These are phyloP conservation scores for Malbranchea cinnamomea DNA, from an alignment of 2,329 filamentous ascomycete genomes.

Conservation along the genomic window DNA sequence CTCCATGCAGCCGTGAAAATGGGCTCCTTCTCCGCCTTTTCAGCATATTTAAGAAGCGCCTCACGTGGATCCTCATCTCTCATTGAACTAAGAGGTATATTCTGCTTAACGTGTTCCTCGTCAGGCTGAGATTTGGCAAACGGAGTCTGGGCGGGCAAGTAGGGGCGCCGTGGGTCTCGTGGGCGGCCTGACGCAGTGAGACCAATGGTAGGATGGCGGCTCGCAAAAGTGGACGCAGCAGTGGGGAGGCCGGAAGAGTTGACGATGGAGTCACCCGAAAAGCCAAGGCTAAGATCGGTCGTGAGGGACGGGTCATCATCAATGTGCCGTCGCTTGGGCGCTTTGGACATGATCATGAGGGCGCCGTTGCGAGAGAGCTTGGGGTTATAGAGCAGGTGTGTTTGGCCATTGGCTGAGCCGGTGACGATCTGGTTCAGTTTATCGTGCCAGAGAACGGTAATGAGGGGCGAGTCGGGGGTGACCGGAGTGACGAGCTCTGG, in stretches of 20 bases:
- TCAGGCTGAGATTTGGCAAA: conserved; percentile 86
- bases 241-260: conserved; percentile 65
- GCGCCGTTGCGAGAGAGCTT: conserved; percentile 68
- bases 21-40: conserved; percentile 81
- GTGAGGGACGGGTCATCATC: conserved; percentile 84
- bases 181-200: conserved; percentile 64
- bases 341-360: conserved; percentile 77
- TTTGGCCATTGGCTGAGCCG: conserved; percentile 79
- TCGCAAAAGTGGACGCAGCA: conserved; percentile 46
- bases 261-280: conserved; percentile 71
- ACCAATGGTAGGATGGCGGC: conserved; percentile 54
- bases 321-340: conserved; percentile 86
- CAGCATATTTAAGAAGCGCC: conserved; percentile 86
- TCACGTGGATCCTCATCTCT: conserved; percentile 91
- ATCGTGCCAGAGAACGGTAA: conserved; percentile 79
- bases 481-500: conserved; percentile 76
- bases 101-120: conserved; percentile 72
- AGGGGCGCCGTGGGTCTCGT: conserved; percentile 68
- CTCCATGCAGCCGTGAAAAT: conserved; percentile 92
- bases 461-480: conserved; percentile 69
- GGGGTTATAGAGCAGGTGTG: conserved; percentile 81
- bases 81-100: conserved; percentile 82
- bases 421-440: conserved; percentile 95
- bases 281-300: conserved; percentile 64
- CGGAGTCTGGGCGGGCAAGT: conserved; percentile 69